Evolutionary conservation across 306 rosid species (phyloP).

Genomic region (Pyrus pyrifolia): DNA sequence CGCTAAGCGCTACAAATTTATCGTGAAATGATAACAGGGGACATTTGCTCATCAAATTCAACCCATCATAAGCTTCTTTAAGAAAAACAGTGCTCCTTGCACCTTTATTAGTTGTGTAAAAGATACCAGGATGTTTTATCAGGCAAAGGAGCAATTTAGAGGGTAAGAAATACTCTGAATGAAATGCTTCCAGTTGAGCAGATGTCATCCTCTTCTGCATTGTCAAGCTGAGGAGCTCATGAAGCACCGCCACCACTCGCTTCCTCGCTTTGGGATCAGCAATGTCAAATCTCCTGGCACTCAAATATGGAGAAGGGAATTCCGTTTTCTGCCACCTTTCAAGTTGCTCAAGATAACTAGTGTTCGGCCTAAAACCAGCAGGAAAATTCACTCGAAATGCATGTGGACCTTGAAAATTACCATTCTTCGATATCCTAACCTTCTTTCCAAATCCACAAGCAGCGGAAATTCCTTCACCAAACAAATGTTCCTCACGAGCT

Average conservation of each 20-base stretch:
- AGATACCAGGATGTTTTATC: constrained; percentile 78
- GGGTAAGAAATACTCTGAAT: constrained; percentile 66
- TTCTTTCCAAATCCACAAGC: constrained; percentile 23
- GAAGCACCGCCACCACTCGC: constrained; percentile 66
- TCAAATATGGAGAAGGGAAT: constrained; percentile 82
- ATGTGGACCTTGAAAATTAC: constrained; percentile 53
- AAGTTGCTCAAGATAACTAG: constrained; percentile 51
- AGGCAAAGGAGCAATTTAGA: constrained; percentile 62
- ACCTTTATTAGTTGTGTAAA: constrained; percentile 88
- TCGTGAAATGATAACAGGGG: constrained; percentile 43
- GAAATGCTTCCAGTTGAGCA: constrained; percentile 68
- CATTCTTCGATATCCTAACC: constrained; percentile 62
- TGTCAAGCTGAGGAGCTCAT: constrained; percentile 81
- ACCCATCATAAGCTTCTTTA: constrained; percentile 59
- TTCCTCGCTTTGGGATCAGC: constrained; percentile 65
- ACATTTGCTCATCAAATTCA: constrained; percentile 46
- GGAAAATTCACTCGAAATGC: constrained; percentile 63
- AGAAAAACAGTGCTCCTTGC: constrained; percentile 65
- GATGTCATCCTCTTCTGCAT: constrained; percentile 80
- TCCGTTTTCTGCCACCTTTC: constrained; percentile 81
- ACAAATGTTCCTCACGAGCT: constrained; percentile 44
- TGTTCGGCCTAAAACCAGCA: constrained; percentile 66
- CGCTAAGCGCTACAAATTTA: constrained; percentile 46
- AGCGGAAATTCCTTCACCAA: constrained; percentile 27
- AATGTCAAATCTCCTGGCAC: constrained; percentile 62